phyloP scores from a whole-genome alignment of 257 asterid species.

The Solanum phureja region DNA sequence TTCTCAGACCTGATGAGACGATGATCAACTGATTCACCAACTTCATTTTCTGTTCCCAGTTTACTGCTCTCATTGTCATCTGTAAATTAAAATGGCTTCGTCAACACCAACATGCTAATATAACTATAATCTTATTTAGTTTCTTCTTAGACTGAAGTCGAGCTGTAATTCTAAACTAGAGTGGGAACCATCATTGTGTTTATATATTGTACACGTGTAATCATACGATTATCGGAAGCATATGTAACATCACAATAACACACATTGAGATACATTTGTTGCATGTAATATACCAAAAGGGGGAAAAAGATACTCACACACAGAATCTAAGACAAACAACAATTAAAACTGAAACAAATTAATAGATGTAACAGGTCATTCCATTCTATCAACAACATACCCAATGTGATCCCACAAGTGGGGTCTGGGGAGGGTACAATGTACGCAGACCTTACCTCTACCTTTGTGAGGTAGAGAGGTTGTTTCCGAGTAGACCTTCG shows the following conservation, averaged over 20 bases:
- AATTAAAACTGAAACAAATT: neutral
- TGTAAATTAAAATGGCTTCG: neutral
- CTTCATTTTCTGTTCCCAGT: conserved; percentile 9
- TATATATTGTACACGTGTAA: neutral
- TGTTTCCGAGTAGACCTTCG: neutral
- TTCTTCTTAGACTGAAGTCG: neutral
- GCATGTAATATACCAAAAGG: neutral
- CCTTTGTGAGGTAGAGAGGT: neutral
- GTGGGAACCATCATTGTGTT: neutral
- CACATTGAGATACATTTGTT: neutral
- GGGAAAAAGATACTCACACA: neutral
- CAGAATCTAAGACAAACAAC: neutral
- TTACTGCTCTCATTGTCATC: conserved; percentile 17
- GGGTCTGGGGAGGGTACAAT: neutral
- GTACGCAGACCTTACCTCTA: neutral
- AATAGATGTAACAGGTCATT: neutral
- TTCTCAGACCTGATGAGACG: conserved; percentile 12
- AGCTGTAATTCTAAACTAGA: neutral
- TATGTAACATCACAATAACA: neutral
- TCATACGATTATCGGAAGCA: neutral
- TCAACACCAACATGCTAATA: neutral
- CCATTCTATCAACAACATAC: neutral
- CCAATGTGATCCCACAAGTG: neutral
- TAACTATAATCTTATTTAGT: neutral
- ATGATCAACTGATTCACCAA: conserved; percentile 7